phyloP scores from a whole-genome alignment of 345 rosid species.

The Citrus trifoliata region DNA sequence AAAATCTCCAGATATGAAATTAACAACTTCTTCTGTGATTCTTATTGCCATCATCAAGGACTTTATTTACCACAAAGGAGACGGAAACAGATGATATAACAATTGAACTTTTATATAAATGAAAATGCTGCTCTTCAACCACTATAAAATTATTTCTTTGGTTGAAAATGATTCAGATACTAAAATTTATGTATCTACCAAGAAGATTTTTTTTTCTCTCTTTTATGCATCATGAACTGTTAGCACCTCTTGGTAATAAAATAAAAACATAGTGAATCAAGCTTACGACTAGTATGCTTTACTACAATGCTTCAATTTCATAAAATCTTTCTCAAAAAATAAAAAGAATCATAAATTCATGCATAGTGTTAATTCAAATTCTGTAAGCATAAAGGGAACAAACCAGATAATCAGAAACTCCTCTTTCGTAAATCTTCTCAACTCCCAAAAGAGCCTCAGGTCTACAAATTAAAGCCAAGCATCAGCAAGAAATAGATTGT shows the following conservation, averaged over 20 bases:
- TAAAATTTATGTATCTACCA: no score
- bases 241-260: neutral
- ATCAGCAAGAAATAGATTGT: neutral
- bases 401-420: constrained; percentile 76
- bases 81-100: neutral
- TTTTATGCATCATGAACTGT: neutral
- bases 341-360: constrained; percentile 24
- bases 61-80: neutral
- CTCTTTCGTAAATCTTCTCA: constrained; percentile 35
- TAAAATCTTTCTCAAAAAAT: no score
- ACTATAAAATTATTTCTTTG: no score
- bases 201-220: no score
- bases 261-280: neutral
- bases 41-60: neutral
- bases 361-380: neutral
- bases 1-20: no score
- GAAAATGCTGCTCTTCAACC: no score
- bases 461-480: neutral
- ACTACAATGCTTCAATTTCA: no score
- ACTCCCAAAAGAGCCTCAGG: no score
- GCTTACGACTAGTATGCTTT: neutral
- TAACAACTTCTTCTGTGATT: no score
- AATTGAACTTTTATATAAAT: neutral
- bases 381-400: constrained; percentile 15
- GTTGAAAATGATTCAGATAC: no score